These are phyloP conservation scores for Kodamaea arcana DNA, from an alignment of 1,139 yeast species.

Conservation along the genomic window DNA sequence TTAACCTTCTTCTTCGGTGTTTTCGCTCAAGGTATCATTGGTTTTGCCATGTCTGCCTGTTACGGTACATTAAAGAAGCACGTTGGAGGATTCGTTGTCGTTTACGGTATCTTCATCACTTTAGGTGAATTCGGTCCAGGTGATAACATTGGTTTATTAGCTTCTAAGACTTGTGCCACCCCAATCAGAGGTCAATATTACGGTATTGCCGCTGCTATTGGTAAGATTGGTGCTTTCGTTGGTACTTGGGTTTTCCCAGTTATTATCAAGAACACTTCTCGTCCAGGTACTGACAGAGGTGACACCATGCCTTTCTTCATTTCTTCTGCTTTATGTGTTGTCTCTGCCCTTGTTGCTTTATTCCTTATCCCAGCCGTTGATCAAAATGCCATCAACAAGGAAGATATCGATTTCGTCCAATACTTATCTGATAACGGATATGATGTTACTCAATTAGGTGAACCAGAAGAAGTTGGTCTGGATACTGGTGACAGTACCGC, in stretches of 20 bases:
- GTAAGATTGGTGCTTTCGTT: slow-evolving; percentile 88
- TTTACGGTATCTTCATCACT: slow-evolving; percentile 80
- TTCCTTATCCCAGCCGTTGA: slow-evolving; percentile 77
- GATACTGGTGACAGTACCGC: slow-evolving; percentile 1
- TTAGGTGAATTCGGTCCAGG: slow-evolving; percentile 96
- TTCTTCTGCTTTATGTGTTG: slow-evolving; percentile 69
- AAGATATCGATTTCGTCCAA: slow-evolving; percentile 65
- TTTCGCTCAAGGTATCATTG: slow-evolving; percentile 67
- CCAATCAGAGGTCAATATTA: slow-evolving; percentile 88
- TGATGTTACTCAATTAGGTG: slow-evolving; percentile 51
- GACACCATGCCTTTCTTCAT: slow-evolving; percentile 78
- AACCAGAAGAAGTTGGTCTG: slow-evolving; percentile 3
- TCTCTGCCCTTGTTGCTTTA: slow-evolving; percentile 65
- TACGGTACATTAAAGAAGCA: slow-evolving; percentile 53
- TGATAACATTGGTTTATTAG: slow-evolving; percentile 82
- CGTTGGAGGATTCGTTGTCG: slow-evolving; percentile 76
- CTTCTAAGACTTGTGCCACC: slow-evolving; percentile 83
- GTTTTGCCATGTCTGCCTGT: slow-evolving; percentile 80
- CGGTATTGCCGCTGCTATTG: slow-evolving; percentile 86
- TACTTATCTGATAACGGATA: slow-evolving; percentile 61
- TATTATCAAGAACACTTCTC: slow-evolving; percentile 40
- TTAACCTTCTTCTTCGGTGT: slow-evolving; percentile 72
- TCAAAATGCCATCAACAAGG: slow-evolving; percentile 76
- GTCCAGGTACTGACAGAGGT: slow-evolving; percentile 49
- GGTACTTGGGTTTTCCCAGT: slow-evolving; percentile 88